Conservation (phyloP, 768 basidiomycete species). For the Kwoniella heveanensis region DNA sequence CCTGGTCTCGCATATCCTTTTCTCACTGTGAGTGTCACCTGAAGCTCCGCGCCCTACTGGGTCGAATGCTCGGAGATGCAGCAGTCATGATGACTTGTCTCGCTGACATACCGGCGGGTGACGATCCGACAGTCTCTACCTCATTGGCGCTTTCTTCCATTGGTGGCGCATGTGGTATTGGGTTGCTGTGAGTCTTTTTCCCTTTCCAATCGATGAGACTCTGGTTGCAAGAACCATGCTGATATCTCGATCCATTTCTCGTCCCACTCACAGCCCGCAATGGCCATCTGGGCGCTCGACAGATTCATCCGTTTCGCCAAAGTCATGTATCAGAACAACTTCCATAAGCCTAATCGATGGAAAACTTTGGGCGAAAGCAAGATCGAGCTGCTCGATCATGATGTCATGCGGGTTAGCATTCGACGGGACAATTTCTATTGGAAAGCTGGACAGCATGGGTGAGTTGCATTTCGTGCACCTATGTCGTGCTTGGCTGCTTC, state of each 20-base stretch:
- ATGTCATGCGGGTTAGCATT: constrained; percentile 37
- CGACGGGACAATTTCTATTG: constrained; percentile 25
- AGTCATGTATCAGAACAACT: constrained; percentile 46
- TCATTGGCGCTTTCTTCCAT: constrained; percentile 44
- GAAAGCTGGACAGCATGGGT: constrained; percentile 43
- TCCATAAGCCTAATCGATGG: constrained; percentile 25
- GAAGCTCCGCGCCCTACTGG: too few relatives aligned
- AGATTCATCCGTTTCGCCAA: constrained; percentile 42
- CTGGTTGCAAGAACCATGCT: too few relatives aligned
- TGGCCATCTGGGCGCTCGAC: constrained; percentile 52
- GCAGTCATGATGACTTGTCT: neutral
- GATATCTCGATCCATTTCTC: too few relatives aligned
- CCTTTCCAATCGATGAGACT: neutral
- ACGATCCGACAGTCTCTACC: constrained; percentile 28
- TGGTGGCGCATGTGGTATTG: constrained; percentile 38
- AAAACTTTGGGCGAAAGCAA: constrained; percentile 17
- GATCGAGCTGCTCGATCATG: constrained; percentile 35
- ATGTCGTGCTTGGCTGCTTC: too few relatives aligned
- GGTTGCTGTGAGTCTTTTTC: constrained; percentile 30
- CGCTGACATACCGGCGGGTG: neutral
- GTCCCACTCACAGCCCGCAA: constrained; percentile 42
- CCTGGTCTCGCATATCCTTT: constrained; percentile 52
- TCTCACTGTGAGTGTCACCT: constrained; percentile 47
- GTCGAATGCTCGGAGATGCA: too few relatives aligned
- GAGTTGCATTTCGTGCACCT: too few relatives aligned